Base-by-base conservation (phyloP, 352 stramenopile genomes). In the Phytophthora hibernalis region DNA sequence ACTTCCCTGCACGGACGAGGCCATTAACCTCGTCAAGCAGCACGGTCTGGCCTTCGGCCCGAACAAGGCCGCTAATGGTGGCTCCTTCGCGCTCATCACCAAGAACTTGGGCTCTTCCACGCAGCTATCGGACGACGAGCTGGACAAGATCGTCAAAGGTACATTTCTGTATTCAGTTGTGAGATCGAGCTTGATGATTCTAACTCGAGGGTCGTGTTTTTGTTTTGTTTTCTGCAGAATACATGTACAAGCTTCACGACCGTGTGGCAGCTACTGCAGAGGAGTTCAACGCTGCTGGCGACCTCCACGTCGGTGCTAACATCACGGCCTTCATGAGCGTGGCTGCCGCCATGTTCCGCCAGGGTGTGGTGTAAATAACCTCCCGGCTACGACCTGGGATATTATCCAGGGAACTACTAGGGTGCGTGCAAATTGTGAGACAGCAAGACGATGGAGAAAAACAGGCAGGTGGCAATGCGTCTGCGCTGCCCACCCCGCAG, bases 251-350 rank as follows among this genome's bases (percentile, higher is more conserved):
- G 26, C 73, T 94, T 40, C 82, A 93, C 65, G 82, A 91, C 52
- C 77, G 79, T 37, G 85, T 95, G 53, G 81, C 84, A 16, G 78
- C 74, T 37, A 91, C 77, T 12, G 85, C 85, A 11, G 76, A 80
- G 44, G 87, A 95, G 22, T 95, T 95, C 65, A 95, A 94, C 66
- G 77, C 72, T 22, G 63, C 74, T 2, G 87, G 88, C 22, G 83
- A 96, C 63, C 82, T 94, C 42, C 84, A 95, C 77, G 76, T 82
- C n/a, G 97, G 97, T 52, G 86, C 93, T 24, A 99, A 98, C 79
- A 99, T 99, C 80, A 87, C 90, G 37, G 97, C 96, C 75, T 99
- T 99, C 73, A 89, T 99, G 61, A 93, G 93, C 48, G 96, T 99
- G 38, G 97, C 96, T 9, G 92, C 98, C 69, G 93, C 93, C 66